Percentiles rank a stretch among this genome's conserved stretches.
phyloP scores from a whole-genome alignment of 2,329 filamentous ascomycete species.

The Exophiala sp. region DNA sequence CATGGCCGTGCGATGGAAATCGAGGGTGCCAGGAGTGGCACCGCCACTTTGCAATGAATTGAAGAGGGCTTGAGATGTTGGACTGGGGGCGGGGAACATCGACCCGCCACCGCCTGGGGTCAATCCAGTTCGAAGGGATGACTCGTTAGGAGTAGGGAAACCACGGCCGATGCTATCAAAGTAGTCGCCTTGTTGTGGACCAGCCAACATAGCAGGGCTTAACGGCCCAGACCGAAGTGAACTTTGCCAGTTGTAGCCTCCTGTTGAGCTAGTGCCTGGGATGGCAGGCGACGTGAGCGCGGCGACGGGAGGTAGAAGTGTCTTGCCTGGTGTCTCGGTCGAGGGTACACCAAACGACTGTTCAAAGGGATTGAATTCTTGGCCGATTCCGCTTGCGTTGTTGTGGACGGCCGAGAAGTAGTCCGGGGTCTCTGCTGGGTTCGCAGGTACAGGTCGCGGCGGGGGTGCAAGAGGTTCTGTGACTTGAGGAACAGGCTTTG shows the following conservation, averaged over 20 bases:
- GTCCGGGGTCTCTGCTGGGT: constrained; percentile 55
- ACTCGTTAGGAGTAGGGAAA: constrained; percentile 95
- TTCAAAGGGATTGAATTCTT: constrained; percentile 93
- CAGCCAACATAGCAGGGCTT: constrained; percentile 95
- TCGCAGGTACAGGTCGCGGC: constrained; percentile 52
- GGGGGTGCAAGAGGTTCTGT: constrained; percentile 65
- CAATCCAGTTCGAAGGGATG: constrained; percentile 79
- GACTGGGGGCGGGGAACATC: constrained; percentile 91
- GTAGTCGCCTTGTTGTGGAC: constrained; percentile 70
- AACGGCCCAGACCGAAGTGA: constrained; percentile 86
- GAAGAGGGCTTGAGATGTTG: constrained; percentile 77
- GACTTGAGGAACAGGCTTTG: constrained; percentile 49
- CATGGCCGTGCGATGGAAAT: constrained; percentile 91
- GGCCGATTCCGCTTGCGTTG: constrained; percentile 42
- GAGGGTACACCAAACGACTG: constrained; percentile 72
- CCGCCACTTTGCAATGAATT: constrained; percentile 71
- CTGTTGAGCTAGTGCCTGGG: constrained; percentile 65
- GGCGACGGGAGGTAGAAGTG: constrained; percentile 80
- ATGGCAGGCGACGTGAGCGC: constrained; percentile 85
- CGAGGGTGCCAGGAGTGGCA: constrained; percentile 81
- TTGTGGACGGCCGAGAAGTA: constrained; percentile 60
- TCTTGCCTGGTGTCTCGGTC: constrained; percentile 73
- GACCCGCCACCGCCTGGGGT: constrained; percentile 93
- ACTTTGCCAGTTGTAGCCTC: constrained; percentile 65
- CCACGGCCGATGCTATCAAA: constrained; percentile 78